Base-by-base conservation (phyloP, 2,329 filamentous ascomycete genomes). In the Microdochium trichocladiopsis region DNA sequence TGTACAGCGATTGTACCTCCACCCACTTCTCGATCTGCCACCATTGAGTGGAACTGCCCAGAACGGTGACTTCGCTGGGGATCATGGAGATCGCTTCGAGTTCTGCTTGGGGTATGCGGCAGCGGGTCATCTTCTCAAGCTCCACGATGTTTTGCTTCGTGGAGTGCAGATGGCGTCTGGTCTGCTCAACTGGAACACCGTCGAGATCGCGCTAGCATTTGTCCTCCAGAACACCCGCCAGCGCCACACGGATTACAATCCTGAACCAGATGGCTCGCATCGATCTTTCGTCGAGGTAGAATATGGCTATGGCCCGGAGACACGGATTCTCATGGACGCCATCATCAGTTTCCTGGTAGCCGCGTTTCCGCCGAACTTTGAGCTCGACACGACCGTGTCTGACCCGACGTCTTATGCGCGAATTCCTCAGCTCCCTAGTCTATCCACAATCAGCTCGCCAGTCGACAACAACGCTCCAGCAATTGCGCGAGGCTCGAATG, bases 31-130 rank as follows among this genome's bases (percentile, higher is more conserved):
- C 31, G 62, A 61, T 5, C 61, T 68, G 2, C 67, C 65, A 2
- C 56, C 56, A 12, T 58, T 68, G n/a, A 23, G 67, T 11, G 53
- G 51, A 36, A 64, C 64, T 59, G 57, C 57, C 31, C 61, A 56
- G n/a, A 60, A 65, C 47, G 63, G 59, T 31, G 43, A 55, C 14
- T 72, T 62, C 60, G 66, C 72, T 51, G 68, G 73, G 22, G 66
- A 70, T 49, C 57, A 66, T 47, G 58, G 61, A 22, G 74, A 77
- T 8, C 73, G 72, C 21, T 74, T 82, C 53, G 69, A 75, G 28
- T 79, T 80, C 55, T 78, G 77, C n/a, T 67, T 89, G 21, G 81
- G 82, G 23, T 87, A 87, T 60, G 78, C 83, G 47, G 82, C 84
- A 24, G 79, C 83, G 4, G 86, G 84, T 1, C 72, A 79, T 49